phyloP scores from a whole-genome alignment of 2,329 filamentous ascomycete species.

The Diaporthe destruens region DNA sequence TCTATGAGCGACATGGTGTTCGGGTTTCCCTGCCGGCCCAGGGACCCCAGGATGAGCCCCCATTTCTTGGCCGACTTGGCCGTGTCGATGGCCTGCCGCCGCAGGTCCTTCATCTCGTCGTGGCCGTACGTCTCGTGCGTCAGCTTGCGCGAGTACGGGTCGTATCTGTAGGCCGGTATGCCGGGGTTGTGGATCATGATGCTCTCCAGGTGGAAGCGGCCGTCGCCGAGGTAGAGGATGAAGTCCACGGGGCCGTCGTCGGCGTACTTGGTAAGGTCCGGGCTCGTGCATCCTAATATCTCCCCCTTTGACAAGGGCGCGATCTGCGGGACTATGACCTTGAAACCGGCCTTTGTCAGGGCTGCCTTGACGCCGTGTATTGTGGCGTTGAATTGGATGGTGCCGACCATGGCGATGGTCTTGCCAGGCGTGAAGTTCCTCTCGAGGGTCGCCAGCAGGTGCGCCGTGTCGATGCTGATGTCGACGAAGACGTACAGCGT shows the following conservation, averaged over 20 bases:
- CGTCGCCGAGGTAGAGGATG: slow-evolving; percentile 91
- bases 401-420: slow-evolving; percentile 92
- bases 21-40: slow-evolving; percentile 95
- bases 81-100: slow-evolving; percentile 79
- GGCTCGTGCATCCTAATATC: slow-evolving; percentile 97
- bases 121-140: slow-evolving; percentile 94
- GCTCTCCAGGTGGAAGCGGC: slow-evolving; percentile 94
- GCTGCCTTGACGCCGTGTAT: slow-evolving; percentile 85
- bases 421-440: slow-evolving; percentile 89
- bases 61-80: slow-evolving; percentile 87
- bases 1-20: slow-evolving; percentile 92
- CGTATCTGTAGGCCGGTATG: slow-evolving; percentile 93
- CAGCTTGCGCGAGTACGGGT: slow-evolving; percentile 92
- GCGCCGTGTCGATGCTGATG: slow-evolving; percentile 92
- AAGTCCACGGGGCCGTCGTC: slow-evolving; percentile 69
- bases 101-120: slow-evolving; percentile 86
- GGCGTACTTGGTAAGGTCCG: slow-evolving; percentile 55
- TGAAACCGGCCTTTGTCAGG: slow-evolving; percentile 87
- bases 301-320: slow-evolving; percentile 93
- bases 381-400: slow-evolving; percentile 98
- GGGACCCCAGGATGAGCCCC: slow-evolving; percentile 92
- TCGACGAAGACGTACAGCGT: slow-evolving; percentile 98
- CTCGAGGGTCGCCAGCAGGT: slow-evolving; percentile 87
- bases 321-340: slow-evolving; percentile 90
- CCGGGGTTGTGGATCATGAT: slow-evolving; percentile 98